These are phyloP conservation scores for Penicillium janthinellum DNA, from an alignment of 2,329 filamentous ascomycete species.

Conservation along the genomic window DNA sequence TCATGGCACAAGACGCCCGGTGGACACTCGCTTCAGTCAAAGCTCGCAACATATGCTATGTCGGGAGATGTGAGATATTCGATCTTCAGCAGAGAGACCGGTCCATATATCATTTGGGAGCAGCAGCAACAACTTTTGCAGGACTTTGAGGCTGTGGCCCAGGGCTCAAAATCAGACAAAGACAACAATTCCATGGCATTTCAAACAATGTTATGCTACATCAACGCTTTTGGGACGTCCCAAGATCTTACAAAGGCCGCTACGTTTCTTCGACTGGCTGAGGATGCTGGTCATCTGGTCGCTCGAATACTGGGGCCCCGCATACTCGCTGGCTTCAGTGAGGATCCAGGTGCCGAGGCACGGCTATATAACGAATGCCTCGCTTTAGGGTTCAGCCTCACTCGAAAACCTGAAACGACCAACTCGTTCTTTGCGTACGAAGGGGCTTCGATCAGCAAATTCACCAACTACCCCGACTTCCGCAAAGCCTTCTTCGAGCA, in stretches of 20 bases:
- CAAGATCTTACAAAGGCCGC: conserved; percentile 7
- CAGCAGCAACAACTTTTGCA: conserved; percentile 17
- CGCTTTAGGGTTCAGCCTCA: conserved; percentile 3
- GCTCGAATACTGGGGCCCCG: conserved; percentile 9
- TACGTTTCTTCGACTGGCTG: conserved; percentile 7
- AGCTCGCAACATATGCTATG: conserved; percentile 13
- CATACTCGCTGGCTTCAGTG: conserved; percentile 3
- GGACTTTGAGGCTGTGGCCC: conserved; percentile 10
- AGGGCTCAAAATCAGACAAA: conserved; percentile 2
- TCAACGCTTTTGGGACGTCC: conserved; percentile 16
- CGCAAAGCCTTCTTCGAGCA: not conserved
- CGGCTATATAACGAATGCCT: conserved; percentile 9
- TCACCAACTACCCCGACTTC: conserved; percentile 1
- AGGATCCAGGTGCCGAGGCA: too few relatives aligned
- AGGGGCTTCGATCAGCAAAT: not conserved
- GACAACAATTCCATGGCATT: conserved; percentile 5
- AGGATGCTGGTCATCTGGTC: conserved; percentile 7
- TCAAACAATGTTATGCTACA: conserved; percentile 15
- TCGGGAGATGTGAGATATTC: conserved; percentile 15
- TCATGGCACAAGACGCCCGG: conserved; percentile 12
- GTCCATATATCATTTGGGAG: conserved; percentile 17
- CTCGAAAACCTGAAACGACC: not conserved
- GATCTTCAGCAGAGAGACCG: conserved; percentile 11
- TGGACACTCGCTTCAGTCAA: conserved; percentile 11
- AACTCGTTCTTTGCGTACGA: not conserved